phyloP scores from a whole-genome alignment of 129 eudicot genomes.

The Flaveria sonorensis region DNA sequence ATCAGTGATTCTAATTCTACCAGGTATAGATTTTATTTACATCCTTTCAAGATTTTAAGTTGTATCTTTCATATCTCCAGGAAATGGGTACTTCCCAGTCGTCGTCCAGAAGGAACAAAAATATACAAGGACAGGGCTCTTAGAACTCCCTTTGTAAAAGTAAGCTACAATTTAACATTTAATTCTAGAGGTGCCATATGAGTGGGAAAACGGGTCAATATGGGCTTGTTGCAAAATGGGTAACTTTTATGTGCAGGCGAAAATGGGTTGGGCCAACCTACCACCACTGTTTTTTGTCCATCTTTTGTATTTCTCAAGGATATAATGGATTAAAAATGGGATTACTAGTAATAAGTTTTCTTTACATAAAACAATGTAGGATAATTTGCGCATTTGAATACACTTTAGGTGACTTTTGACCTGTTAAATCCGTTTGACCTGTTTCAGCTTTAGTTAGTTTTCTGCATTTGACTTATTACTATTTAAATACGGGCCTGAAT shows the following conservation, averaged over 20 bases:
- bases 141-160: constrained; percentile 73
- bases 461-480: not conserved
- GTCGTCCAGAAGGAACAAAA: constrained; percentile 76
- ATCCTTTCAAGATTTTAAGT: constrained; percentile 15
- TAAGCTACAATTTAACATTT: constrained; percentile 32
- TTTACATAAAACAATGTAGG: not conserved
- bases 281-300: not conserved
- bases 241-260: not conserved
- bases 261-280: not conserved
- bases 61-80: constrained; percentile 32
- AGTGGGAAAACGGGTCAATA: not conserved
- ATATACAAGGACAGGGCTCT: constrained; percentile 77
- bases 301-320: not conserved
- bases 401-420: constrained; percentile 3
- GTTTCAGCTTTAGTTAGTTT: not conserved
- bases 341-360: not conserved
- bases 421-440: not conserved
- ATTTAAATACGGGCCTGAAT: not conserved
- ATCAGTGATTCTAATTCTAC: constrained; percentile 18
- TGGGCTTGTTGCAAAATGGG: not conserved
- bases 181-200: not conserved
- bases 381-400: not conserved
- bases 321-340: not conserved
- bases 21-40: not conserved
- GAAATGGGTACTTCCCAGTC: constrained; percentile 73